phyloP scores from a whole-genome alignment of 2,329 filamentous ascomycete genomes.

The Albophoma yamanashiensis region DNA sequence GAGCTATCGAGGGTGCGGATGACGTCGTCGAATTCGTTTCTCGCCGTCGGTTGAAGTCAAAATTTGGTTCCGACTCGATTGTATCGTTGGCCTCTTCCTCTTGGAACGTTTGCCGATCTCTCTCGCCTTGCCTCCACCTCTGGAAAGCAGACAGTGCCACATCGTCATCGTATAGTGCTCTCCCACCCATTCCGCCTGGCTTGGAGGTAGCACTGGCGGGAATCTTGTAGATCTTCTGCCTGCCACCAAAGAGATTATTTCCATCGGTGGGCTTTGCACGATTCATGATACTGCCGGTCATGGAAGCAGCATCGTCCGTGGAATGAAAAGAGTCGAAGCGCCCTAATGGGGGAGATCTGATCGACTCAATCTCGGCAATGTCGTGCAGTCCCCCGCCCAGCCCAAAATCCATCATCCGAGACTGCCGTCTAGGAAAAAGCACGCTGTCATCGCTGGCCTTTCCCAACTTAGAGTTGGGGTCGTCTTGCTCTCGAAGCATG shows the following conservation, averaged over 20 bases:
- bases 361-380: slow-evolving; percentile 84
- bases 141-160: slow-evolving; percentile 77
- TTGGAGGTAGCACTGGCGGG: slow-evolving; percentile 37
- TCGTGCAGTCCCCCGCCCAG: slow-evolving; percentile 53
- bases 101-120: slow-evolving; percentile 36
- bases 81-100: slow-evolving; percentile 24
- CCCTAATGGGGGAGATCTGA: slow-evolving; percentile 50
- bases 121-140: slow-evolving; percentile 54
- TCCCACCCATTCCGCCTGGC: slow-evolving; percentile 48
- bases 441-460: slow-evolving; percentile 96
- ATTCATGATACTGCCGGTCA: slow-evolving; percentile 66
- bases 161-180: slow-evolving; percentile 78
- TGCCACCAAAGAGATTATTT: slow-evolving; percentile 86
- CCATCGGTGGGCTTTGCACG: slow-evolving; percentile 75
- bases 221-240: slow-evolving; percentile 92
- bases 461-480: slow-evolving; percentile 77
- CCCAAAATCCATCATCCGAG: slow-evolving; percentile 64
- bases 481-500: slow-evolving; percentile 91
- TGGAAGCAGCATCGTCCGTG: slow-evolving; percentile 61
- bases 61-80: slow-evolving; percentile 36
- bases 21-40: slow-evolving; percentile 84
- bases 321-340: slow-evolving; percentile 56
- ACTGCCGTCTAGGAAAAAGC: slow-evolving; percentile 70
- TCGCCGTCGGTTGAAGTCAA: slow-evolving; percentile 61
- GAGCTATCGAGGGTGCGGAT: slow-evolving; percentile 52